These are phyloP conservation scores for Xylaria sp. DNA, from an alignment of 2,329 filamentous ascomycete species.

Conservation along the genomic window DNA sequence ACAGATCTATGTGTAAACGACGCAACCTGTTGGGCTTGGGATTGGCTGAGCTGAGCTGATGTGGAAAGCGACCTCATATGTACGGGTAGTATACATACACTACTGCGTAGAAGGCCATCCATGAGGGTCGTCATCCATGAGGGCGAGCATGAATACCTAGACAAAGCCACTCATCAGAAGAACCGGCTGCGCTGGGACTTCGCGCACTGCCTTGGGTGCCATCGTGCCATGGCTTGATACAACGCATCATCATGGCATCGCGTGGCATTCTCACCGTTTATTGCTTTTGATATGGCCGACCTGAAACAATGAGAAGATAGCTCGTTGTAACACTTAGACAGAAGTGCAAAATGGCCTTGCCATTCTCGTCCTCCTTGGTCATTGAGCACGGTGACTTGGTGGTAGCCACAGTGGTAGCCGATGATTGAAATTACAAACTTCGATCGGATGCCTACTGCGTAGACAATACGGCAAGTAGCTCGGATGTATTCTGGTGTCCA, in stretches of 20 bases:
- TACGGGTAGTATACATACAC: too few relatives aligned
- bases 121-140: neutral
- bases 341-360: neutral
- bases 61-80: neutral
- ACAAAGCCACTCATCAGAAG: neutral
- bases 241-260: constrained; percentile 12
- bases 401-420: neutral
- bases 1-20: neutral
- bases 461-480: neutral
- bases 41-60: neutral
- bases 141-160: neutral
- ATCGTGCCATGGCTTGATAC: constrained; percentile 5
- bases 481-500: neutral
- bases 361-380: neutral
- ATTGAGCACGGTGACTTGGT: neutral
- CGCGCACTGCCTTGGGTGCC: neutral
- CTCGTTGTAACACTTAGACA: neutral
- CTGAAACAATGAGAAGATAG: neutral
- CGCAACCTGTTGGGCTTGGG: neutral
- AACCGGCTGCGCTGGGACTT: neutral
- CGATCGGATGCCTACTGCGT: neutral
- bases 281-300: neutral
- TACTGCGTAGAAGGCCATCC: neutral
- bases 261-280: neutral
- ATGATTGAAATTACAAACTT: neutral